Conservation (phyloP, 495 filamentous ascomycete genomes). For the Podospora didyma region DNA sequence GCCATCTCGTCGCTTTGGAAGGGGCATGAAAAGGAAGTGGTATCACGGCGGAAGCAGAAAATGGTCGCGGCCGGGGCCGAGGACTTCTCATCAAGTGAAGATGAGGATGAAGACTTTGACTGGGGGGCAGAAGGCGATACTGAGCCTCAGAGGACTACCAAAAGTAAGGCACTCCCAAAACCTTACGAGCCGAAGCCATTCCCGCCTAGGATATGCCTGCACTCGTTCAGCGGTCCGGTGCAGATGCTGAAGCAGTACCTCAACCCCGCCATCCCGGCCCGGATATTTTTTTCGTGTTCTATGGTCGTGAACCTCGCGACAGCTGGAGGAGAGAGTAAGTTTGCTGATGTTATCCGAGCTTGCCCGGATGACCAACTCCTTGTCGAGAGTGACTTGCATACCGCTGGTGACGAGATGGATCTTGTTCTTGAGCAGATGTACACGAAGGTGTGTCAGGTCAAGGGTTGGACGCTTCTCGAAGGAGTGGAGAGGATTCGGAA, state of each 20-base stretch:
- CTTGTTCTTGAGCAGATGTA: slow-evolving; percentile 66
- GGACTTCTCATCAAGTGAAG: slow-evolving; percentile 42
- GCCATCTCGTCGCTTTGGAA: slow-evolving; percentile 72
- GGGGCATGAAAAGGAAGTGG: slow-evolving; percentile 68
- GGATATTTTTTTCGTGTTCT: slow-evolving; percentile 88
- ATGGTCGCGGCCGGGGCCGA: slow-evolving; percentile 40
- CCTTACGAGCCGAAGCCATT: slow-evolving; percentile 51
- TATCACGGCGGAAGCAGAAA: slow-evolving; percentile 59
- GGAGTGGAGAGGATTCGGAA: slow-evolving; percentile 64
- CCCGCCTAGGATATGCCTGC: slow-evolving; percentile 87
- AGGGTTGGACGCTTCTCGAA: slow-evolving; percentile 70
- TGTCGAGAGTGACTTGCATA: slow-evolving; percentile 87
- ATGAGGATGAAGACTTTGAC: slow-evolving; percentile 34
- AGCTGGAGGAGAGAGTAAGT: slow-evolving; percentile 40
- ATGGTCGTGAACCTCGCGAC: slow-evolving; percentile 71
- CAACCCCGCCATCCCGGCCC: slow-evolving; percentile 65
- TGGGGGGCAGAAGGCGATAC: slow-evolving; percentile 17
- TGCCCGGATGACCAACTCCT: slow-evolving; percentile 77
- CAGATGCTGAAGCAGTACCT: slow-evolving; percentile 76
- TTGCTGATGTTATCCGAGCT: slow-evolving; percentile 60
- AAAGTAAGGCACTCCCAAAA: slow-evolving; percentile 2
- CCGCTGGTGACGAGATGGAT: slow-evolving; percentile 82
- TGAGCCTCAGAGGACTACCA: background rate
- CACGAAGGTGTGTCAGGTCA: slow-evolving; percentile 67
- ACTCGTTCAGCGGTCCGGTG: slow-evolving; percentile 83